Evolutionary conservation across 345 rosid species (phyloP).

Genomic region (Turritis glabra): DNA sequence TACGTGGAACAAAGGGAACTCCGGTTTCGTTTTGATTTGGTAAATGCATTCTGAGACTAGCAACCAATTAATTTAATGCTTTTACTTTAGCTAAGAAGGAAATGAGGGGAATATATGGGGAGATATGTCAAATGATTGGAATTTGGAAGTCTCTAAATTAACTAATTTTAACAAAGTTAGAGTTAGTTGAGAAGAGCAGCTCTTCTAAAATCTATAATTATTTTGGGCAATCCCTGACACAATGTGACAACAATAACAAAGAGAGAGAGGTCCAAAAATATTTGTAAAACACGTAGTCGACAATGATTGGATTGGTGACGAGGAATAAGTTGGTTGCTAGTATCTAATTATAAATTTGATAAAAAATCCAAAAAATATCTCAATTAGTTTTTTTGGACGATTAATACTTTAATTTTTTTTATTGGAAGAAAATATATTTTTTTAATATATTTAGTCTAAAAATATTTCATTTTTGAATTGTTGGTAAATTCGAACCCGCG

Average conservation of each 20-base stretch:
- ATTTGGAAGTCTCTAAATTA: constrained; percentile 32
- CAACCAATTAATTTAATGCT: not conserved
- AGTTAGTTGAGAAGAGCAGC: constrained; percentile 10
- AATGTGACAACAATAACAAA: constrained; percentile 4
- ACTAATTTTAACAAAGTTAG: not conserved
- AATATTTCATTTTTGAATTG: too few species aligned
- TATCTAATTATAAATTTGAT: too few species aligned
- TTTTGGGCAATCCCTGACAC: constrained; percentile 13
- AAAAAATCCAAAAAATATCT: too few species aligned
- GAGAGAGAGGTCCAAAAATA: constrained; percentile 27
- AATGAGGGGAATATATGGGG: not conserved
- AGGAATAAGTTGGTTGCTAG: constrained; percentile 31
- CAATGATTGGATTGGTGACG: constrained; percentile 33
- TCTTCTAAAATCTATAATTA: not conserved
- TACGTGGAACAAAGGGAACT: not conserved
- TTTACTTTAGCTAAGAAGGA: not conserved
- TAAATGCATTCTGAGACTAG: not conserved
- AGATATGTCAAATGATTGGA: constrained; percentile 32
- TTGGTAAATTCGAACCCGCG: too few species aligned
- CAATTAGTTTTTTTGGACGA: too few species aligned
- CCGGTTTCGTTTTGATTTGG: not conserved
- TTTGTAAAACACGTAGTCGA: constrained; percentile 26
- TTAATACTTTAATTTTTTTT: too few species aligned
- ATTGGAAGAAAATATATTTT: too few species aligned
- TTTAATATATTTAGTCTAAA: too few species aligned